phyloP scores from a whole-genome alignment of 75 land plant genomes.

The Larix kaempferi region DNA sequence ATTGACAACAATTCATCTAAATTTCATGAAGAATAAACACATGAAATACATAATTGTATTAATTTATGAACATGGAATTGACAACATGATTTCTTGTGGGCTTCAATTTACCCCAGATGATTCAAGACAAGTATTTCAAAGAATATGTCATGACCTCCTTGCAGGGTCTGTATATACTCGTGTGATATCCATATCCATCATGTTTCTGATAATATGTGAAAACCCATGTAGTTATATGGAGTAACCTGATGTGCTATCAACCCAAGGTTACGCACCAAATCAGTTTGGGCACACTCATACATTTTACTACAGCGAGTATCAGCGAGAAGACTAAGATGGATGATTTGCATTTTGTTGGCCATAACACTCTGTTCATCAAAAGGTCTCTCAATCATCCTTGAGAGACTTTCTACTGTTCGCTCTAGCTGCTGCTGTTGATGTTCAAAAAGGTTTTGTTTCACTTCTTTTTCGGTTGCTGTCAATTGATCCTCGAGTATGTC shows the following conservation, averaged over 20 bases:
- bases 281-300: constrained; percentile 40
- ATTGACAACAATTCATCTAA: neutral
- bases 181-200: neutral
- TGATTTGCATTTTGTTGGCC: constrained; percentile 9
- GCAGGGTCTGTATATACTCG: neutral
- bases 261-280: constrained; percentile 26
- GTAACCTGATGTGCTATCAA: constrained; percentile 39
- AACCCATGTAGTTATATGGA: constrained; percentile 34
- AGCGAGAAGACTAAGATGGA: constrained; percentile 24
- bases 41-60: neutral
- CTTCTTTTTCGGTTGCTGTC: constrained; percentile 20
- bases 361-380: too few relatives aligned
- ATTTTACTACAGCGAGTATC: constrained; percentile 34
- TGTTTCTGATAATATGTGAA: constrained; percentile 28
- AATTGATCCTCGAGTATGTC: neutral
- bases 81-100: neutral
- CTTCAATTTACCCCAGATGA: neutral
- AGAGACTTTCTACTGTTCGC: constrained; percentile 28
- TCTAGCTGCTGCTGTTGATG: constrained; percentile 47
- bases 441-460: constrained; percentile 38
- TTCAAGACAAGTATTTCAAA: neutral
- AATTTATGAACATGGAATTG: neutral
- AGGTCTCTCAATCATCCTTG: neutral
- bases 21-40: too few relatives aligned
- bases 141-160: neutral